phyloP scores from a whole-genome alignment of 345 rosid species.

The Psidium friedrichsthalianum region DNA sequence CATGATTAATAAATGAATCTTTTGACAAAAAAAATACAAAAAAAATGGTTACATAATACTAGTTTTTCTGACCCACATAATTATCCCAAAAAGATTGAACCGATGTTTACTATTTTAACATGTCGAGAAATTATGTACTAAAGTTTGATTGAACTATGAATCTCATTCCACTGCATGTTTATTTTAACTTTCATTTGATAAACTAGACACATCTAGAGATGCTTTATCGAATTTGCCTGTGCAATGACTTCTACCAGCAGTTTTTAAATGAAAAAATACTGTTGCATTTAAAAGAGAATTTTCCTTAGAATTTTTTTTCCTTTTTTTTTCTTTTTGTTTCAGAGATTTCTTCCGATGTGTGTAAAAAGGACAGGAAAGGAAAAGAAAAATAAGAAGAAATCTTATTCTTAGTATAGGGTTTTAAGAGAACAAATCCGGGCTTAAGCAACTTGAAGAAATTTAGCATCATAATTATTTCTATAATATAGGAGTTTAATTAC shows the following conservation, averaged over 20 bases:
- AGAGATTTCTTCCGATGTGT: background rate
- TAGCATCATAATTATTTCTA: background rate
- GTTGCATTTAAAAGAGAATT: background rate
- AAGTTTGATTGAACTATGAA: background rate
- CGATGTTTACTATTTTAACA: background rate
- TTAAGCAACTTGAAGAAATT: background rate
- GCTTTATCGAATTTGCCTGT: background rate
- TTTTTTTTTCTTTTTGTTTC: background rate
- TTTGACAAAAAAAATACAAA: no score
- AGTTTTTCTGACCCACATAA: background rate
- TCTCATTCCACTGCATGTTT: background rate
- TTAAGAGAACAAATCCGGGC: background rate
- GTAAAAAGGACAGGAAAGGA: background rate
- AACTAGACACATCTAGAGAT: background rate
- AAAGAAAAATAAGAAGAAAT: background rate
- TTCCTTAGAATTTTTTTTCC: background rate
- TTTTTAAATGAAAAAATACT: background rate
- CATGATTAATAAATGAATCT: no score
- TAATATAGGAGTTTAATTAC: background rate
- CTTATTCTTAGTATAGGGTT: background rate
- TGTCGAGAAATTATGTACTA: background rate
- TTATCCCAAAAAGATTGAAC: background rate
- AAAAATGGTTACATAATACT: background rate
- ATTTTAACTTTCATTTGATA: background rate
- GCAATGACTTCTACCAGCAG: background rate